Conservation (phyloP, 1,284 basidiomycete genomes). For the Leccinum discolor region DNA sequence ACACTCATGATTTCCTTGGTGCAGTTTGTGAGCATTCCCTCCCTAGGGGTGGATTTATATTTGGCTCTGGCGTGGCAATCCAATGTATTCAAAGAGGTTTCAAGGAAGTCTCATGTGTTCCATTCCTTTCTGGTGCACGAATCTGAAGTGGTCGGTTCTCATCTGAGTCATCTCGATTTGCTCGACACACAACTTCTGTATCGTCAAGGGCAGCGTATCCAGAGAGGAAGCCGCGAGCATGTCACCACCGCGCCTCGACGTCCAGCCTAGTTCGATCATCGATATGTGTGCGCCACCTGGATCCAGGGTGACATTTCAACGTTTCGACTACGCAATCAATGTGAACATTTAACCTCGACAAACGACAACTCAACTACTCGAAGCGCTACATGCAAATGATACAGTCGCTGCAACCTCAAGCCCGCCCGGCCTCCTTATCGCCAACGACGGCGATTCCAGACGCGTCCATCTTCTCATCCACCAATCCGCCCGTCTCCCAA, state of each 20-base stretch:
- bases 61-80: constrained; percentile 81
- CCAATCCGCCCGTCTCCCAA: constrained; percentile 92
- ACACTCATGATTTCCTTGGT: neutral
- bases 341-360: neutral
- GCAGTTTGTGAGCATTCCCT: constrained; percentile 23
- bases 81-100: constrained; percentile 87
- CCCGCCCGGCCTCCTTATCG: constrained; percentile 80
- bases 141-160: constrained; percentile 83
- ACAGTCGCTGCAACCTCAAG: constrained; percentile 60
- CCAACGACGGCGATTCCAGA: constrained; percentile 93
- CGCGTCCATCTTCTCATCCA: constrained; percentile 97
- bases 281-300: constrained; percentile 99
- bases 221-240: constrained; percentile 98
- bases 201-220: constrained; percentile 85
- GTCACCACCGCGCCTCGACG: constrained; percentile 94
- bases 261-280: constrained; percentile 83
- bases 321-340: neutral
- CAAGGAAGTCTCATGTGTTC: constrained; percentile 90
- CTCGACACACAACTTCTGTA: constrained; percentile 1
- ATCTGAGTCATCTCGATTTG: neutral
- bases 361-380: constrained; percentile 88
- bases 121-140: constrained; percentile 98
- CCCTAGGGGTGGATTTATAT: neutral
- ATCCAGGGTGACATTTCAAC: constrained; percentile 75
- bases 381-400: constrained; percentile 80